Percentiles rank a stretch among this genome's conserved stretches.
Evolutionary conservation across 176 grass and related monocot genomes (phyloP).

Genomic region (Panicum miliaceum): DNA sequence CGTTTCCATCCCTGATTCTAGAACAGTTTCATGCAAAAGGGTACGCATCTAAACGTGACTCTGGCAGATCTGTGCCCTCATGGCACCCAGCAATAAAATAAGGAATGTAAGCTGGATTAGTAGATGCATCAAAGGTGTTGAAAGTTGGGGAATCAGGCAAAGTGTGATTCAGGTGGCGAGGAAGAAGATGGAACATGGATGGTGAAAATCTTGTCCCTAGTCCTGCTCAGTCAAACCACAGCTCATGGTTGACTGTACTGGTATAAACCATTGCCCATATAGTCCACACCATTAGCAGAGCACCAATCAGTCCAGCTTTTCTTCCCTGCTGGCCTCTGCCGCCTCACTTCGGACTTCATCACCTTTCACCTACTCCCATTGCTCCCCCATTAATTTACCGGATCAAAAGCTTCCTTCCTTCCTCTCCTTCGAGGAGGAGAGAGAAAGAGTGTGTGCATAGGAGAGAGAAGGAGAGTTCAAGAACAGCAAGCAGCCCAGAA

Average conservation of each 20-base stretch:
- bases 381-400: conserved; percentile 24
- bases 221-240: conserved; percentile 20
- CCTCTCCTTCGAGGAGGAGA: conserved; percentile 9
- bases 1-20: background rate
- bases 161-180: background rate
- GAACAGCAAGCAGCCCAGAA: conserved; percentile 12
- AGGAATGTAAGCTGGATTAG: background rate
- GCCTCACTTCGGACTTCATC: conserved; percentile 20
- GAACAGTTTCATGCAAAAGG: background rate
- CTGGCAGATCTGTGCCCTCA: background rate
- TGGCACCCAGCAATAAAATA: background rate
- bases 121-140: background rate
- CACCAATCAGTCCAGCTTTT: conserved; percentile 7
- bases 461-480: background rate
- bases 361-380: conserved; percentile 48
- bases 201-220: conserved; percentile 7
- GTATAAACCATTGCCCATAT: conserved; percentile 6
- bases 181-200: background rate
- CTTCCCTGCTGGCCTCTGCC: background rate
- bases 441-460: background rate
- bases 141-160: background rate
- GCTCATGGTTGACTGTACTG: conserved; percentile 13
- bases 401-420: conserved; percentile 40
- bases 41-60: background rate
- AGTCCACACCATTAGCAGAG: conserved; percentile 19